A percentile compares a stretch with the other conserved stretches of the same genome.
Evolutionary conservation across 768 basidiomycete species (phyloP).

Genomic region (Hypholoma fasciculare): DNA sequence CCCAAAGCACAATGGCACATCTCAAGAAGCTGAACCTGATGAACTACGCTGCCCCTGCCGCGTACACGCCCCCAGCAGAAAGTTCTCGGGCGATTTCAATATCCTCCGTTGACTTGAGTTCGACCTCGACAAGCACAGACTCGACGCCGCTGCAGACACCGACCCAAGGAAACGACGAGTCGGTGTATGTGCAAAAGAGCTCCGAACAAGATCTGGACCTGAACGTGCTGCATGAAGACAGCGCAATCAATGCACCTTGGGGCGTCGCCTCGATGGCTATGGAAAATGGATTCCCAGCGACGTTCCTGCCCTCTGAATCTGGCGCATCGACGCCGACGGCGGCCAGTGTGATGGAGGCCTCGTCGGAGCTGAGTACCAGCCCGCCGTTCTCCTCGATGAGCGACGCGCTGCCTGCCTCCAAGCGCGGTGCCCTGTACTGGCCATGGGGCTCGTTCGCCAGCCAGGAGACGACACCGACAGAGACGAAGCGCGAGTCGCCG

Average conservation of each 20-base stretch:
- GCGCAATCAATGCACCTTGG: neutral
- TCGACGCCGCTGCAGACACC: slow-evolving; percentile 24
- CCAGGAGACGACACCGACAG: neutral
- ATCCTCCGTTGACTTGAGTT: neutral
- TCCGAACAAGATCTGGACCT: slow-evolving; percentile 1
- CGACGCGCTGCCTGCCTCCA: slow-evolving; percentile 4
- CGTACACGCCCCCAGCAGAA: neutral
- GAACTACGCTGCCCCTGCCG: slow-evolving; percentile 51
- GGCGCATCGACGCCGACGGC: slow-evolving; percentile 9
- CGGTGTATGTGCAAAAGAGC: neutral
- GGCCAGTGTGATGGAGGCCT: slow-evolving; percentile 5
- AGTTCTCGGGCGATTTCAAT: neutral
- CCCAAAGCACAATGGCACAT: slow-evolving; percentile 33
- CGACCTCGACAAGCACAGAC: slow-evolving; percentile 13
- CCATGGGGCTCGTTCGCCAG: slow-evolving; percentile 21
- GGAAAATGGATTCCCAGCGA: slow-evolving; percentile 2
- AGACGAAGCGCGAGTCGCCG: neutral
- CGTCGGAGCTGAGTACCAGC: slow-evolving; percentile 26
- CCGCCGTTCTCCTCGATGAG: slow-evolving; percentile 31
- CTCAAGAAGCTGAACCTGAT: slow-evolving; percentile 41
- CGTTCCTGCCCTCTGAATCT: neutral
- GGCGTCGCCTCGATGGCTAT: neutral
- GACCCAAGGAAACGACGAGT: slow-evolving; percentile 7
- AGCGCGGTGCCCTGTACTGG: slow-evolving; percentile 14
- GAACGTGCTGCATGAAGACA: slow-evolving; percentile 7